These are phyloP conservation scores for Dryadomyces quercivorus DNA, from an alignment of 2,329 filamentous ascomycete species.

Conservation along the genomic window DNA sequence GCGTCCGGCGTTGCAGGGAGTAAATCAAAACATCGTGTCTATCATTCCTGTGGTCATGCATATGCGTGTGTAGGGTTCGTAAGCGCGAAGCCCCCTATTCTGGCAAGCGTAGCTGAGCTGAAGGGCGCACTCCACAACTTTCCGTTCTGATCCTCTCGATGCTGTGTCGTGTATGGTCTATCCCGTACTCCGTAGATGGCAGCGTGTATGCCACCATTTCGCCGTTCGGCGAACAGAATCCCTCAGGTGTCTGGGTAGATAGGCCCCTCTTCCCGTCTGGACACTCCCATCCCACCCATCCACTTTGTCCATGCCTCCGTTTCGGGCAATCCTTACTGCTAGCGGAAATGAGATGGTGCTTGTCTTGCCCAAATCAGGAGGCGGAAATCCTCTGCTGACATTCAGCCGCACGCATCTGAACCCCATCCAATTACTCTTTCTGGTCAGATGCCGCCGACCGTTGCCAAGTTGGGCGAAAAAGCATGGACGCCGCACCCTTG, in stretches of 20 bases:
- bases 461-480: background rate
- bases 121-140: background rate
- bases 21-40: background rate
- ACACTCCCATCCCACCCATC: background rate
- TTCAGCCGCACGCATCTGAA: background rate
- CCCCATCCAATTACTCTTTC: background rate
- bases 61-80: background rate
- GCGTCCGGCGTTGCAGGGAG: slow-evolving; percentile 4
- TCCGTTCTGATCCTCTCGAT: background rate
- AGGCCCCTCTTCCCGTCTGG: no score
- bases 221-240: background rate
- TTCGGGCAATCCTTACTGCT: background rate
- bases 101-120: background rate
- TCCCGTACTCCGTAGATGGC: background rate
- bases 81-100: background rate
- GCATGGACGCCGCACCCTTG: background rate
- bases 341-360: background rate
- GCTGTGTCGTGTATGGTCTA: background rate
- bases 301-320: background rate
- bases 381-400: background rate
- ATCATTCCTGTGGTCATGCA: background rate
- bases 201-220: background rate
- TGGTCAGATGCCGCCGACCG: background rate
- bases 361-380: background rate
- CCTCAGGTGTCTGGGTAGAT: background rate